Conservation (phyloP, 228 moss, liverwort and hornwort species). For the Sphagnum magellanicum region DNA sequence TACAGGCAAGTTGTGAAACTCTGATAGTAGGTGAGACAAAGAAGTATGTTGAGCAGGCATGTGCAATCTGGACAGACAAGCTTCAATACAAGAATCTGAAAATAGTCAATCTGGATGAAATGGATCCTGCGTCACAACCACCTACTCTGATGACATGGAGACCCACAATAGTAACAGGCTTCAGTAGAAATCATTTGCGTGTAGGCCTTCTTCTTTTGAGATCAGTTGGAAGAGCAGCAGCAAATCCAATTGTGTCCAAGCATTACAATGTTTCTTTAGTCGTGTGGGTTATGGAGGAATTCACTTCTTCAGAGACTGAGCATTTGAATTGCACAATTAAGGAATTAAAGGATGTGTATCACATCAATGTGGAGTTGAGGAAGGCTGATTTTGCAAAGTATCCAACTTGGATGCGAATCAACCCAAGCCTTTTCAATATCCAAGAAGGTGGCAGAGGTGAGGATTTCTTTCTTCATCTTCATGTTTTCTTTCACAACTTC, state of each 20-base stretch:
- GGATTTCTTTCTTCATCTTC: background rate
- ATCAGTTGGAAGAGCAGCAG: slow-evolving; percentile 33
- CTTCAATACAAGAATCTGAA: slow-evolving; percentile 32
- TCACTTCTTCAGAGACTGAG: slow-evolving; percentile 25
- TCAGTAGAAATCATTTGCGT: slow-evolving; percentile 49
- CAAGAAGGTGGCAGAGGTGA: slow-evolving; percentile 57
- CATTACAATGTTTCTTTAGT: slow-evolving; percentile 52
- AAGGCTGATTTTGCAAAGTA: slow-evolving; percentile 24
- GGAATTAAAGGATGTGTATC: slow-evolving; percentile 41
- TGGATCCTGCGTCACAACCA: slow-evolving; percentile 19
- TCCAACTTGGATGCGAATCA: slow-evolving; percentile 45
- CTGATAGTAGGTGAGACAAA: slow-evolving; percentile 36
- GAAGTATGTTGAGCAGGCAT: slow-evolving; percentile 45
- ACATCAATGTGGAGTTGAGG: slow-evolving; percentile 44
- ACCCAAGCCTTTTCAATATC: slow-evolving; percentile 20
- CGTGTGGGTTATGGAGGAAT: slow-evolving; percentile 77
- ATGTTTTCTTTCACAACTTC: background rate
- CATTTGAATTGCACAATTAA: slow-evolving; percentile 50
- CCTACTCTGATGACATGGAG: slow-evolving; percentile 28
- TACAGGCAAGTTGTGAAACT: slow-evolving; percentile 32
- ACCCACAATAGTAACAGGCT: slow-evolving; percentile 53
- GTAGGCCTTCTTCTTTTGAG: slow-evolving; percentile 50
- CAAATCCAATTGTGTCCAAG: slow-evolving; percentile 7
- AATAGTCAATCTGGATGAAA: slow-evolving; percentile 34
- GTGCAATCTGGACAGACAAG: slow-evolving; percentile 21